Base-by-base conservation (phyloP, 106 monocot genomes). In the Platanthera guangdongensis region DNA sequence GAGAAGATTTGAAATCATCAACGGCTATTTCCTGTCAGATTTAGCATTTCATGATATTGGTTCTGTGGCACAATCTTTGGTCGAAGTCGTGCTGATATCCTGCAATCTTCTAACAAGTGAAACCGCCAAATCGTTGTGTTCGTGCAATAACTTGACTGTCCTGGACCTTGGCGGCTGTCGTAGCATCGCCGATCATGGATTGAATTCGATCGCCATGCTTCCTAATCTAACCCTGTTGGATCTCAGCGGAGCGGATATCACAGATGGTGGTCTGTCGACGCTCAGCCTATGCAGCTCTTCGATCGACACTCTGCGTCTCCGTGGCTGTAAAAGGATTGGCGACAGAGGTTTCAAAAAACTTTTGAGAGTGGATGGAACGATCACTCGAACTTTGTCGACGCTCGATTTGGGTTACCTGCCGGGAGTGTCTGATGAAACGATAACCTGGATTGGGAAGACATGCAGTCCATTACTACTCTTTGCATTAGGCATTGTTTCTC, bases 121-220 rank as follows among this genome's bases (percentile, higher is more conserved):
- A 48, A 64, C 90, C 22, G 85, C 81, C 7, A 52, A 55, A 3
- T 87, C 81, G 52, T 84, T 96, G 11, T 82, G 89, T 54, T 68
- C 57, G 8, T 90, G 93, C 77, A 72, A 32, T 67, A 82, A 78
- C 72, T 84, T 96, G 76, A 77, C 87, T 71, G 79, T 85, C 47
- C 71, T 96, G 57, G 82, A 96, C 75, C 65, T 96, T 4, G 90
- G 88, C 13, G 90, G 86, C 69, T 96, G 95, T 79, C 85, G 51
- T 79, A 90, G 88, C 84, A 86, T 90, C 69, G 90, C 88, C 47
- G 89, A 93, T 77, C 21, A 13, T 68, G 90, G 93, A 5, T 76
- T 96, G 52, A 57, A 63, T 67, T 85, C 89, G 50, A 84, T 96
- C 68, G 79, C 90, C 28, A 81, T 87, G 57, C 93, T 96, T 67